Base-by-base conservation (phyloP, 192 early-diverging fungal species). In the Coemansia sp. region DNA sequence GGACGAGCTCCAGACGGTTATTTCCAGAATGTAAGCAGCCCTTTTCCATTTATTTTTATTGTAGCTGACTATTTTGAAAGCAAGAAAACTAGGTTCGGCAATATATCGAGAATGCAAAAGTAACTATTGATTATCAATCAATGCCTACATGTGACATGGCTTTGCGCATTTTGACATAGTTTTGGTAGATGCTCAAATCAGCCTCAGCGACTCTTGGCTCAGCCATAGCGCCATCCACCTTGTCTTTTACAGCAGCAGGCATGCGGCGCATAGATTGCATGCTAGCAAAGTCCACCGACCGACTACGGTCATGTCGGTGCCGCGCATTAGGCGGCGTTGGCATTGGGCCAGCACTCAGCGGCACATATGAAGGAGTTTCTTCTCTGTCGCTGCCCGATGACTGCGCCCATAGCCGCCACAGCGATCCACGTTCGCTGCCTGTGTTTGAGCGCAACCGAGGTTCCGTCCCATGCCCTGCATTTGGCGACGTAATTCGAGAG, bases 1-100 rank as follows among this genome's bases (percentile, higher is more conserved):
- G 68, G 87, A 87, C 5, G 91, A 96, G 72, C 83, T 98, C 59
- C 88, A 92, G 77, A 56, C 69, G 29, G 88, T 92, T 56, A 89
- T 92, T 57, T 87, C 90, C 26, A 78, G 87, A 62, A 80, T 92
- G 81, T 90, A 85, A 50, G 31, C 31, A 35, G 31, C 7, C 31
- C 5, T 35, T 35, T 31, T 35, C 31, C 31, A 35, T 35, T 29
- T 35, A 35, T 35, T 35, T 35, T 35, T 35, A 35, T 35, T 35
- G 31, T 35, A 35, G 31, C 31, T 35, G 21, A 21, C 21, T 7
- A 6, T 35, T 6, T 35, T 35, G 8, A 35, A 6, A 35, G 27
- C 27, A 35, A 8, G 7, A 35, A 35, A 35, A 35, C 31, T 35
- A 35, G 31, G 31, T 8, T 35, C 6, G 8, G 31, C 31, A 35